Evolutionary conservation across 306 rosid genomes (phyloP), one percentile per base, ranked within the genome.

Genomic region (Cucurbita pepo): DNA sequence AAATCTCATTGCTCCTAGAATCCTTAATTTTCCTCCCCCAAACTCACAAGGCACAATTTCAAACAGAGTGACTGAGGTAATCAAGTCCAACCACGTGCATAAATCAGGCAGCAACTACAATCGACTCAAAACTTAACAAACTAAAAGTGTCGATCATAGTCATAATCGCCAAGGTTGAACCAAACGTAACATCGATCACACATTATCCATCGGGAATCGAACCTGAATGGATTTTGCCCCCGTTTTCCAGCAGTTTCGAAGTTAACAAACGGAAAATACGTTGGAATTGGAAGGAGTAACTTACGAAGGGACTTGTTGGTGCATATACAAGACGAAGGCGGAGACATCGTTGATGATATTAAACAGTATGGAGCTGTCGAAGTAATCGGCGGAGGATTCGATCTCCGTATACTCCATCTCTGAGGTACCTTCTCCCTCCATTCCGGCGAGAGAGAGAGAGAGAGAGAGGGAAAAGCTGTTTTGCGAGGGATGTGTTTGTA

Each of bases 291-390:
- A 72, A 41, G 43, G 50, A 11, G 15, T 6, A 67, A 83, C 81
- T 72, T 90, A 90, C 97, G 88, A 82, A 76, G 96, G 99, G 84
- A 89, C 85, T 84, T 94, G 97, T 73, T 90, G 97, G 80, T 94
- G 89, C 99, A 88, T 94, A 80, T 80, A 89, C 43, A 94, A 91
- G 5, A 88, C 85, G 74, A 87, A 89, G 21, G 86, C 88, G 43
- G 88, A 78, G 75, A 89, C 82, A 72, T 91, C 99, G 74, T 81
- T 77, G 77, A 94, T 56, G 79, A 84, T 59, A 76, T 91, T 96
- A 70, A 90, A 94, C 78, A 90, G 77, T 10, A 75, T 45, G 43
- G 92, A 80, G 62, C 73, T 74, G 45, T 89, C 86, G 15, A 94
- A 79, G 61, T 80, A 69, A 36, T 83, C 79, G 2, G 83, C 79